Conservation (phyloP, 495 filamentous ascomycete species). For the Penicillium turbatum region DNA sequence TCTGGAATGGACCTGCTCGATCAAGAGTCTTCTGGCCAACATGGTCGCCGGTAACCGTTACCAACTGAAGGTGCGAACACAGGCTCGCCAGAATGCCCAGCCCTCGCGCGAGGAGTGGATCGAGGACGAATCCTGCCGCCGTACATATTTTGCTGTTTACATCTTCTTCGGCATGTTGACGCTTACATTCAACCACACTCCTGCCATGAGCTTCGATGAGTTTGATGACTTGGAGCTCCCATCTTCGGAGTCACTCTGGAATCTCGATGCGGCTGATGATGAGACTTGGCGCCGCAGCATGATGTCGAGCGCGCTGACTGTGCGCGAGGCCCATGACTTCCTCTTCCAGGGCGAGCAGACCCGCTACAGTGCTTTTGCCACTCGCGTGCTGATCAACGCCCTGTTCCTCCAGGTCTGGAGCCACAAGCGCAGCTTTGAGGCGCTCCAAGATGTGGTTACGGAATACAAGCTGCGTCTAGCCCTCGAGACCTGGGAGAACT, state of each 20-base stretch:
- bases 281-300: constrained; percentile 75
- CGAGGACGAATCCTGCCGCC: constrained; percentile 91
- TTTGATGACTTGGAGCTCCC: constrained; percentile 91
- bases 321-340: constrained; percentile 89
- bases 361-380: constrained; percentile 95
- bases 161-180: constrained; percentile 98
- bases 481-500: constrained; percentile 96
- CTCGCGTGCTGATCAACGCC: constrained; percentile 97
- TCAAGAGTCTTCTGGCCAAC: constrained; percentile 94
- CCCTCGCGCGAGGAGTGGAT: constrained; percentile 90
- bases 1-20: constrained; percentile 96
- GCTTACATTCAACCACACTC: constrained; percentile 95
- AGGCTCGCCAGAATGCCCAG: constrained; percentile 72
- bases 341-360: constrained; percentile 89
- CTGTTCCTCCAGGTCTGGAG: constrained; percentile 98
- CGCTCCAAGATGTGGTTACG: constrained; percentile 91
- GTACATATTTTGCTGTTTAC: constrained; percentile 98
- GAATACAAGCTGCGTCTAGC: constrained; percentile 97
- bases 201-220: constrained; percentile 95
- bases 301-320: constrained; percentile 68
- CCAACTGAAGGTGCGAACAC: constrained; percentile 86
- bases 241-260: constrained; percentile 93
- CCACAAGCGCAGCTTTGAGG: constrained; percentile 94
- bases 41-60: constrained; percentile 98
- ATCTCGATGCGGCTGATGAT: constrained; percentile 74